Base-by-base conservation (phyloP, 306 rosid species). In the Sphenostylis stenocarpa region DNA sequence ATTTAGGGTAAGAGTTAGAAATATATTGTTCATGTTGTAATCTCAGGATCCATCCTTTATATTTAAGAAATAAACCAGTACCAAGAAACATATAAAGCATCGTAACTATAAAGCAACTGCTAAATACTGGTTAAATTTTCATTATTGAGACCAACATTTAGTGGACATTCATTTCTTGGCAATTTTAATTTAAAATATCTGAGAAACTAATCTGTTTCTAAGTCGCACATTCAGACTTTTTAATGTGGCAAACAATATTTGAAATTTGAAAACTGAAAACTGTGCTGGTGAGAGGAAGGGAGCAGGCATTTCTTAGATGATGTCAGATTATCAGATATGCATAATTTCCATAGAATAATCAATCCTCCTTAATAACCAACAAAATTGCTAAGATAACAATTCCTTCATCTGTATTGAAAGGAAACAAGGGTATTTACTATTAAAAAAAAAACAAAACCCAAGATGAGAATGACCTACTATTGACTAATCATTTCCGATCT, bases 21-120 rank as follows among this genome's bases (percentile, higher is more conserved):
- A n/a, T n/a, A n/a, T n/a, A n/a, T n/a, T n/a, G n/a, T n/a, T n/a
- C n/a, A n/a, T n/a, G n/a, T n/a, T n/a, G n/a, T n/a, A n/a, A n/a
- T n/a, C n/a, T n/a, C n/a, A n/a, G n/a, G n/a, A n/a, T n/a, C n/a
- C n/a, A n/a, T n/a, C n/a, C n/a, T n/a, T n/a, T 21, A 47, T 2
- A 15, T 57, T 14, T 72, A 61, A 45, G 23, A 41, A 49, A 73
- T 51, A 72, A 49, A 39, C 48, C 31, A 81, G 3, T 39, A 73
- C 76, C 52, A 44, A 13, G 17, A 28, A 39, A 28, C 29, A 34
- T 33, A 26, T 26, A n/a, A n/a, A n/a, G n/a, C n/a, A n/a, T n/a
- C n/a, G n/a, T n/a, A n/a, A n/a, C n/a, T n/a, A n/a, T n/a, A n/a
- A n/a, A n/a, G n/a, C n/a, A n/a, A n/a, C n/a, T n/a, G n/a, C n/a